Base-by-base conservation (phyloP, 1,139 yeast genomes). In the Yamadazyma friedrichii region DNA sequence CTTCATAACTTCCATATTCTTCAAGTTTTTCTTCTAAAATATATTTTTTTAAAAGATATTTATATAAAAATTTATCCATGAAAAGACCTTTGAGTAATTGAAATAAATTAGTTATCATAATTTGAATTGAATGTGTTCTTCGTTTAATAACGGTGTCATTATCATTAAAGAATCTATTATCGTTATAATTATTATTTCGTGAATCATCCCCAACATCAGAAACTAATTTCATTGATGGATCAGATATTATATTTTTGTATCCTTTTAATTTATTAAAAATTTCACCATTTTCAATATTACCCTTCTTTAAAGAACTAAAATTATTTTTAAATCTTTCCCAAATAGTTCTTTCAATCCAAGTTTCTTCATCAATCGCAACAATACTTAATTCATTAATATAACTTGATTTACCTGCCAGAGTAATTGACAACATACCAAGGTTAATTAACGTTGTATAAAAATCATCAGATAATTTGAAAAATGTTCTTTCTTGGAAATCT, bases 381-480 rank as follows among this genome's bases (percentile, higher is more conserved):
- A 71, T 55, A 31, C 80, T 67, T 16, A 78, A 65, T 51, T 84
- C 89, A 33, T 78, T 74, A 29, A 82, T 74, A 55, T 82, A 84
- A 46, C 85, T 80, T 13, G 82, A 77, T 46, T 74, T 76, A 2
- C 87, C 83, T 0, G 87, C 83, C 47, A 84, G 80, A 9, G 84
- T 77, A 29, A 84, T 72, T 6, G 87, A 80, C 39, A 84, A 65
- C 42, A 78, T 67, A 0, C 89, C 88, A 38, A 81, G 58, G 49
- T 78, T 79, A 50, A 79, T 67, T 42, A 82, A 61, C 0, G 82
- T 78, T 1, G 84, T 70, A 55, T 80, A 80, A 53, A 84, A 85
- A 55, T 84, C 93, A 54, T 84, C 89, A 39, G 70, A 59, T 42
- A 76, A 56, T 67, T 58, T 33, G 40, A 49, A 46, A 15, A 51